These are phyloP conservation scores for Boeremia exigua DNA, from an alignment of 2,329 filamentous ascomycete genomes.

Conservation along the genomic window DNA sequence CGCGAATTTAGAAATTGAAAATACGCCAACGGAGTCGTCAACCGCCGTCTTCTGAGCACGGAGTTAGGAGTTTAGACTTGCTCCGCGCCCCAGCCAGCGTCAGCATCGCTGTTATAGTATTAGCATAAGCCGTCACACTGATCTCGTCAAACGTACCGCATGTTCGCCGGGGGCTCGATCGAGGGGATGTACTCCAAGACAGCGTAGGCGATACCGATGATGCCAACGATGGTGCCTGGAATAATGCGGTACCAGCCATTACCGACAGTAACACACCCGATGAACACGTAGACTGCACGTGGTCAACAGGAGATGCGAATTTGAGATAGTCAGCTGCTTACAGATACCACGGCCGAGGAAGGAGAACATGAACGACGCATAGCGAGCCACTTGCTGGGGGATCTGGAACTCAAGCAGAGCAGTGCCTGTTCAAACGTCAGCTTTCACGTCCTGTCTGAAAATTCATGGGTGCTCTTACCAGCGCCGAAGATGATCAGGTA, in stretches of 20 bases:
- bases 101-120: constrained; percentile 52
- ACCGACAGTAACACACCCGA: constrained; percentile 84
- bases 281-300: constrained; percentile 88
- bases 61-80: constrained; percentile 51
- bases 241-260: constrained; percentile 71
- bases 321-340: constrained; percentile 58
- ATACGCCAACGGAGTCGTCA: constrained; percentile 28
- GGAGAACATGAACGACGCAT: constrained; percentile 97
- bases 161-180: constrained; percentile 61
- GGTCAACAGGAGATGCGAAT: constrained; percentile 16
- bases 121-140: constrained; percentile 1
- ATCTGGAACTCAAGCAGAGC: constrained; percentile 84
- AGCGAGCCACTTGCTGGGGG: constrained; percentile 87
- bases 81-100: constrained; percentile 60
- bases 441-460: background rate
- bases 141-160: constrained; percentile 48
- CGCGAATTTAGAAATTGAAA: constrained; percentile 9
- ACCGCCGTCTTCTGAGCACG: constrained; percentile 33
- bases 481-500: constrained; percentile 94
- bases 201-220: constrained; percentile 78
- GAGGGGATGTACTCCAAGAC: constrained; percentile 58
- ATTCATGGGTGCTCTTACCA: constrained; percentile 58
- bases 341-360: constrained; percentile 95
- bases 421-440: constrained; percentile 60
- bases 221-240: constrained; percentile 76